Conservation (phyloP, 768 basidiomycete genomes). For the Crepidotus variabilis region DNA sequence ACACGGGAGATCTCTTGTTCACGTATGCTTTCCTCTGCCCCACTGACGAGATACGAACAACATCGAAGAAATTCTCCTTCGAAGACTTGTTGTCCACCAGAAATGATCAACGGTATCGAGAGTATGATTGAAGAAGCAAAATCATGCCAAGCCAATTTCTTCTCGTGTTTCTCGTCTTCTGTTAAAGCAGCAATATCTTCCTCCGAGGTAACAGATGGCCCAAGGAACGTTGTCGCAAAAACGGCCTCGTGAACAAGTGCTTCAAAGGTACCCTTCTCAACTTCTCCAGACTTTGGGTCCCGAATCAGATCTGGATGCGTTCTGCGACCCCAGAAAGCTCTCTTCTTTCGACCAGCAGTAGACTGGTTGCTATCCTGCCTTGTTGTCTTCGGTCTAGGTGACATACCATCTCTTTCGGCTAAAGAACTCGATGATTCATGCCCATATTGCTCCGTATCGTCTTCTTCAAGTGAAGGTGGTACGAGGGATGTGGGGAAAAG, state of each 20-base stretch:
- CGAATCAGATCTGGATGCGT: slow-evolving; percentile 70
- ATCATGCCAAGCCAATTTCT: slow-evolving; percentile 48
- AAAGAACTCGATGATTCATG: slow-evolving; percentile 2
- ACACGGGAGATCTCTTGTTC: slow-evolving; percentile 43
- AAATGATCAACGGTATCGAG: slow-evolving; percentile 51
- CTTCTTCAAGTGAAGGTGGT: slow-evolving; percentile 46
- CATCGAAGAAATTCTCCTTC: slow-evolving; percentile 70
- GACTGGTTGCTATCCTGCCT: slow-evolving; percentile 13
- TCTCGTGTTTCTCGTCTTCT: slow-evolving; percentile 12
- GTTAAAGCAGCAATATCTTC: slow-evolving; percentile 10
- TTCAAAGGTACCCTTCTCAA: slow-evolving; percentile 71
- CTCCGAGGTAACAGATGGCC: slow-evolving; percentile 1
- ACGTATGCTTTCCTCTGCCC: slow-evolving; percentile 41
- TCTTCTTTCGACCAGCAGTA: slow-evolving; percentile 45
- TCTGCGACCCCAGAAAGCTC: slow-evolving; percentile 74
- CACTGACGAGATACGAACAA: slow-evolving; percentile 60
- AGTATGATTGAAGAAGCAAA: slow-evolving; percentile 63
- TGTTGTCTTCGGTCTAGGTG: not conserved
- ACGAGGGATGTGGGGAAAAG: slow-evolving; percentile 70
- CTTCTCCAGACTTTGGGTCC: slow-evolving; percentile 29
- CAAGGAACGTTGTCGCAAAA: slow-evolving; percentile 67
- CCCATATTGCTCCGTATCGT: slow-evolving; percentile 9
- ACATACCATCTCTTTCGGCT: not conserved
- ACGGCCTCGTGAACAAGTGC: slow-evolving; percentile 80
- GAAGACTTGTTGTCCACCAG: slow-evolving; percentile 44